Evolutionary conservation across 192 early-diverging fungal genomes (phyloP).

Genomic region (Globomyces pollinis-pini): DNA sequence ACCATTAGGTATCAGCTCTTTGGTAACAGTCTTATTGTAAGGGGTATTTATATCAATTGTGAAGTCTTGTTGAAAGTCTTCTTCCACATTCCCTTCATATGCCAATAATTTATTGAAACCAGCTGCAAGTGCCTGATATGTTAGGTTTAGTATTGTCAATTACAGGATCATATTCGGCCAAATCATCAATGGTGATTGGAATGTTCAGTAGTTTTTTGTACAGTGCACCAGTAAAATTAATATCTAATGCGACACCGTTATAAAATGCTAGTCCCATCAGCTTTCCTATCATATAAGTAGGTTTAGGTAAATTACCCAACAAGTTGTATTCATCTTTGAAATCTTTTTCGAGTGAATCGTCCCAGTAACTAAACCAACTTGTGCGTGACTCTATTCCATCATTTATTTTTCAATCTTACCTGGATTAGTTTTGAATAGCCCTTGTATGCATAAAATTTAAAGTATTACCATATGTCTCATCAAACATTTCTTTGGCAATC

Average conservation of each 20-base stretch:
- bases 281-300: too few species aligned
- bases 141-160: too few species aligned
- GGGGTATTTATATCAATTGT: slow-evolving; percentile 62
- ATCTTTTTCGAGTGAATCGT: slow-evolving; percentile 10
- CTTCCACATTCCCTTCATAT: slow-evolving; percentile 63
- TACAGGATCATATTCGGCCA: slow-evolving; percentile 70
- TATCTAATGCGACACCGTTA: slow-evolving; percentile 79
- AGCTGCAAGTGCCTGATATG: slow-evolving; percentile 43
- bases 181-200: slow-evolving; percentile 56
- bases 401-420: too few species aligned
- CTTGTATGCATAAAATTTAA: slow-evolving; percentile 12
- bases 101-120: slow-evolving; percentile 64
- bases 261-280: slow-evolving; percentile 88
- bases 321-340: slow-evolving; percentile 28
- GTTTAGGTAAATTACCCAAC: slow-evolving; percentile 14
- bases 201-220: slow-evolving; percentile 80
- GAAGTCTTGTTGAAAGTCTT: slow-evolving; percentile 66
- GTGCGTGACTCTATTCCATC: slow-evolving; percentile 6
- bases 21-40: slow-evolving; percentile 48
- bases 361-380: slow-evolving; percentile 16
- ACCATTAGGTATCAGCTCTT: slow-evolving; percentile 65
- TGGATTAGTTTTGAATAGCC: slow-evolving; percentile 37
- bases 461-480: slow-evolving; percentile 61
- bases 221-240: slow-evolving; percentile 67
- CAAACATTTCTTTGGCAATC: slow-evolving; percentile 77